Base-by-base conservation (phyloP, 1,284 basidiomycete genomes). In the Cystobasidium sp. region DNA sequence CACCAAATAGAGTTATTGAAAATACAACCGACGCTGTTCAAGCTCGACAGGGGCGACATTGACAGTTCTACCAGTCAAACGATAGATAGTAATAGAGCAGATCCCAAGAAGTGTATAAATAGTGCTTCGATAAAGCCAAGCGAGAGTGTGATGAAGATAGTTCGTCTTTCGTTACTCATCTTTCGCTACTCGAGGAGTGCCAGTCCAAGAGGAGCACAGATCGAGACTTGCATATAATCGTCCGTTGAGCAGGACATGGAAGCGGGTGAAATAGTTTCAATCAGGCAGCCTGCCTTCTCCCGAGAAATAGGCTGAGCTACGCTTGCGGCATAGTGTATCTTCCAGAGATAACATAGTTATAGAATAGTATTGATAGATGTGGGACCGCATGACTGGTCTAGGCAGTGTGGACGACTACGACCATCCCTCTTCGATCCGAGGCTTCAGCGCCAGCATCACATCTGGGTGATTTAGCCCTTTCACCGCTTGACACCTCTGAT, bases 401-500 rank as follows among this genome's bases (percentile, higher is more conserved):
- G 5, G 56, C 56, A 9, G 56, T 59, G 18, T 59, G 56, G 9
- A 59, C 56, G 14, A 59, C 56, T n/a, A 59, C 56, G 56, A 59
- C 56, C 56, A 59, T 59, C 14, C 37, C 8, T 59, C 56, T 59
- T 16, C 37, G 39, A 7, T 59, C 56, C 37, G 18, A 18, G 4
- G 31, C 31, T 31, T 31, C 31, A 31, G 31, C 31, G 31, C 16
- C 39, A 18, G 56, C 6, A 8, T 43, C 39, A 20, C 7, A 59
- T 8, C 14, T 43, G n/a, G 37, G 5, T 41, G 56, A 39, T 41
- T 39, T 59, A 31, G 39, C 16, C 16, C 6, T 37, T 3, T 37
- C 22, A 31, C 24, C 37, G 3, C 37, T 31, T 31, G 31, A 31
- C 31, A 31, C 31, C 31, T 31, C 46, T n/a, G n/a, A 49, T 49